Evolutionary conservation across 257 asterid species (phyloP).

Genomic region (Buddleja alternifolia): DNA sequence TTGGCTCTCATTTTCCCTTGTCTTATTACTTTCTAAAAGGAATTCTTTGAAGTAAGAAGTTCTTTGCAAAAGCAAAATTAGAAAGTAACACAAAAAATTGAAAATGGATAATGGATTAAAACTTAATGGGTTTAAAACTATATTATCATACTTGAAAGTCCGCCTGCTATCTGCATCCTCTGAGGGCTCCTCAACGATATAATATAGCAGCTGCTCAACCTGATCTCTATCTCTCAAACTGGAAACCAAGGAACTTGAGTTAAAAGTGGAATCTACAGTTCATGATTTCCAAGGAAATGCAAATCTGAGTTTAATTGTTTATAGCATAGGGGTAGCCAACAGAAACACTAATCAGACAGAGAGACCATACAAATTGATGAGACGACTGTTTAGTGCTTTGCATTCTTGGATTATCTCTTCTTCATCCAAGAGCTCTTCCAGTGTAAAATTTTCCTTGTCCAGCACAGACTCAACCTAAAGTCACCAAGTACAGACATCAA

Average conservation of each 20-base stretch:
- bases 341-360: conserved; percentile 20
- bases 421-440: conserved; percentile 99
- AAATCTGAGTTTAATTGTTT: conserved; percentile 8
- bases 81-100: not conserved
- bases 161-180: conserved; percentile 91
- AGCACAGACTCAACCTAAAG: conserved; percentile 89
- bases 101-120: not conserved
- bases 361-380: conserved; percentile 82
- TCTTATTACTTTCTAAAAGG: conserved; percentile 5
- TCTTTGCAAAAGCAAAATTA: not conserved
- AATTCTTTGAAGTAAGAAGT: not conserved
- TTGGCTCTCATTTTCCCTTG: conserved; percentile 4
- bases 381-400: conserved; percentile 97
- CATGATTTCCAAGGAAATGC: conserved; percentile 20
- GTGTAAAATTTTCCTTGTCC: conserved; percentile 83
- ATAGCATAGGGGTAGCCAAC: conserved; percentile 22
- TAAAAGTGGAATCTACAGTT: conserved; percentile 18
- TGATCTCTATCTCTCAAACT: conserved; percentile 94
- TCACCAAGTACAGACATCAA: conserved; percentile 21
- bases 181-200: conserved; percentile 81
- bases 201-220: conserved; percentile 83
- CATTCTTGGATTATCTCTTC: conserved; percentile 99
- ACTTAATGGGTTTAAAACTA: conserved; percentile 10
- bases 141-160: conserved; percentile 73
- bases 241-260: conserved; percentile 35